phyloP scores from a whole-genome alignment of 192 early-diverging fungal genomes.

The Backusella tarrabulga region DNA sequence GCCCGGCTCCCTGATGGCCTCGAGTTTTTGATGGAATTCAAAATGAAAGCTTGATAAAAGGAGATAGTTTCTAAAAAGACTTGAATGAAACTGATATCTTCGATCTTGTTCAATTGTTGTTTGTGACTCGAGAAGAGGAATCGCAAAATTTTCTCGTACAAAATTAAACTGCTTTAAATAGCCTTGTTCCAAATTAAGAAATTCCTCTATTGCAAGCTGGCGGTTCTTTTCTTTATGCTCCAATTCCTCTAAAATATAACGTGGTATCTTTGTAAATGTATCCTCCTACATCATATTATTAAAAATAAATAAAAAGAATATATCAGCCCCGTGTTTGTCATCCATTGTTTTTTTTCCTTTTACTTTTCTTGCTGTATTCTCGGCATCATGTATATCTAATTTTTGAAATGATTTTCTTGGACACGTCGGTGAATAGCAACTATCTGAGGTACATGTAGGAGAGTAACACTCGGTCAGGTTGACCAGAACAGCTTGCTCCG shows the following conservation, averaged over 20 bases:
- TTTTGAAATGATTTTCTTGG: background rate
- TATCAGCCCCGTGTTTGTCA: background rate
- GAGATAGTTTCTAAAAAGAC: conserved; percentile 3
- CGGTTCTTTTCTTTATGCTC: conserved; percentile 2
- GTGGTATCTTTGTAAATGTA: conserved; percentile 8
- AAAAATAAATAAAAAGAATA: background rate
- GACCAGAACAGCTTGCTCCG: background rate
- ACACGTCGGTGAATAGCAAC: background rate
- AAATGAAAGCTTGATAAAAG: background rate
- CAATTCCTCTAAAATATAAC: conserved; percentile 9
- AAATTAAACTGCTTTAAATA: background rate
- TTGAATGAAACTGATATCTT: background rate
- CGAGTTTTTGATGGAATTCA: background rate
- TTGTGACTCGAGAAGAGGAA: background rate
- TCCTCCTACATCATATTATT: background rate
- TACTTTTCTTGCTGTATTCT: background rate
- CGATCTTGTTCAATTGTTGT: conserved; percentile 3
- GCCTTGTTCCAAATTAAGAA: background rate
- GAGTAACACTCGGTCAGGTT: background rate
- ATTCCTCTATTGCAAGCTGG: conserved; percentile 4
- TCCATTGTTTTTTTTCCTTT: background rate
- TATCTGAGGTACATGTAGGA: background rate
- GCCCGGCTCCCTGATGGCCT: background rate
- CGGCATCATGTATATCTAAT: background rate
- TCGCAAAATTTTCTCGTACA: background rate